Conservation (phyloP, 2,329 filamentous ascomycete species). For the Paracorniculantispora psalliotae region DNA sequence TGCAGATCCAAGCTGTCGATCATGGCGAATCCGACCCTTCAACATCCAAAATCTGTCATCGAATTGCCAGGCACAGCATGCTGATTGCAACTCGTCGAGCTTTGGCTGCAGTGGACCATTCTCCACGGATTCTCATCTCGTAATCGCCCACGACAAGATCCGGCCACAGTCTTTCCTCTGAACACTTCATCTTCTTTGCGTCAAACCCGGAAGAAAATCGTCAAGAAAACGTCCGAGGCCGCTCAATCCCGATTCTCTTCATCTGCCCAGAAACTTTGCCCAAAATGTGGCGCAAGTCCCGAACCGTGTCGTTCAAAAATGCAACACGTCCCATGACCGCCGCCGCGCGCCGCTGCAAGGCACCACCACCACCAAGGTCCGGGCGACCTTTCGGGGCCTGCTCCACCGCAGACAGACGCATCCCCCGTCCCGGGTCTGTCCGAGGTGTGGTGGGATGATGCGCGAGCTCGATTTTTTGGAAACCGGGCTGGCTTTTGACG, state of each 20-base stretch:
- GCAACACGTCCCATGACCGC: background rate
- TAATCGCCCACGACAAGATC: constrained; percentile 4
- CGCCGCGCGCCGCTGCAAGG: constrained; percentile 4
- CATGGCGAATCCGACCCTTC: no score
- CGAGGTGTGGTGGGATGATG: background rate
- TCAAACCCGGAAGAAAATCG: background rate
- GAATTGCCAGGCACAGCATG: background rate
- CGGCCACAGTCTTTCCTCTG: no score
- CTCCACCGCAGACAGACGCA: background rate
- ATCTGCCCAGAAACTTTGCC: background rate
- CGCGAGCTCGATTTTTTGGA: background rate
- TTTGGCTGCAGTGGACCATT: background rate
- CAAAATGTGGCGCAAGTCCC: background rate
- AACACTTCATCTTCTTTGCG: no score
- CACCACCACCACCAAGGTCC: background rate
- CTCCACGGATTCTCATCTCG: constrained; percentile 8
- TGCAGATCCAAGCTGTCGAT: no score
- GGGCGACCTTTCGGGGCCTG: background rate
- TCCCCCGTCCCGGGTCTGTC: constrained; percentile 14
- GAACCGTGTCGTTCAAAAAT: background rate
- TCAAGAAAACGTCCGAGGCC: background rate
- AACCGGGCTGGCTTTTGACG: background rate
- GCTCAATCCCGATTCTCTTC: background rate
- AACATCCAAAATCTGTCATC: no score
- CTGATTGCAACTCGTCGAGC: background rate